Conservation (phyloP, 805 yeast species). For the Suhomyces sp. region DNA sequence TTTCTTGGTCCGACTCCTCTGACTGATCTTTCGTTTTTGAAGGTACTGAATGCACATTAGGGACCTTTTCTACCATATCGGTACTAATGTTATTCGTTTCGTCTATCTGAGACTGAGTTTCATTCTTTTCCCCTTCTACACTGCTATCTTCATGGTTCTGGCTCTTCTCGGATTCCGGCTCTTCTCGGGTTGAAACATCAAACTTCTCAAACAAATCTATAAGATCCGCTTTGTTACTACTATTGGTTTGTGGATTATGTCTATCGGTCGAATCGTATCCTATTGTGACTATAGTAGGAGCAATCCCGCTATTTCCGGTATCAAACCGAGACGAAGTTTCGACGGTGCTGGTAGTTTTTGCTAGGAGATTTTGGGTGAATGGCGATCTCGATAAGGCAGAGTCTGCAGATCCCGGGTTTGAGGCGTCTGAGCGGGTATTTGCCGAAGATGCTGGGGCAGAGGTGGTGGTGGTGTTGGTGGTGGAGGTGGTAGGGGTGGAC, state of each 20-base stretch:
- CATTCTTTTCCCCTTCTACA: neutral
- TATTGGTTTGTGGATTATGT: neutral
- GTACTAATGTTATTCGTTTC: neutral
- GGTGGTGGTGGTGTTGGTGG: constrained; percentile 32
- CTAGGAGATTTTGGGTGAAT: constrained; percentile 15
- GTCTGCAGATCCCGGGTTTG: neutral
- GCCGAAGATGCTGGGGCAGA: constrained; percentile 13
- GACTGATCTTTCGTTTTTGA: neutral
- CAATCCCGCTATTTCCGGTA: constrained; percentile 12
- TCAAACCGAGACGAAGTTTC: neutral
- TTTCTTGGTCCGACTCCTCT: neutral
- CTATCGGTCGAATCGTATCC: constrained; percentile 2
- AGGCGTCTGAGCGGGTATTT: neutral
- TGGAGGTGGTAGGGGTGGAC: constrained; percentile 41
- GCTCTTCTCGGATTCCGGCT: neutral
- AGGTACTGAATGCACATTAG: neutral
- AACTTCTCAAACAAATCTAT: constrained; percentile 36
- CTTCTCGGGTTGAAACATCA: constrained; percentile 17
- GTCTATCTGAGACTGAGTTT: neutral
- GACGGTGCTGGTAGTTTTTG: constrained; percentile 3
- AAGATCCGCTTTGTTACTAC: constrained; percentile 13
- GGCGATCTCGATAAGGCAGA: constrained; percentile 14
- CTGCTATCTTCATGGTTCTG: neutral
- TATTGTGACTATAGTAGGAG: constrained; percentile 21
- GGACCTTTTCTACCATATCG: neutral